Conservation (phyloP, 129 eudicot species). For the Helianthus annuus region DNA sequence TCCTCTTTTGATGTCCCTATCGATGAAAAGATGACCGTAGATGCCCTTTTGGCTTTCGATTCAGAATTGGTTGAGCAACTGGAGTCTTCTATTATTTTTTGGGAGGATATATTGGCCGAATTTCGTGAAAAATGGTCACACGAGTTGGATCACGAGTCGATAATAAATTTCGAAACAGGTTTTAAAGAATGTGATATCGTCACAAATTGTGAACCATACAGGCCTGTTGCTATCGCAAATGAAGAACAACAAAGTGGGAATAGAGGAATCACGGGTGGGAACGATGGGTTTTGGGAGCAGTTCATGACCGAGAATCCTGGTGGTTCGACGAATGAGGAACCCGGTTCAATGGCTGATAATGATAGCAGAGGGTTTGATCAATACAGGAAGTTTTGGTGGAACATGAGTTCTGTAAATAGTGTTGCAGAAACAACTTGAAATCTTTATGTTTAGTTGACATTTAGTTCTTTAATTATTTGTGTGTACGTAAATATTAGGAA, state of each 20-base stretch:
- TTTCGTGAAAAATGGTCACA: constrained; percentile 23
- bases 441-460: constrained; percentile 9
- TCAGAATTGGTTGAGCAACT: constrained; percentile 45
- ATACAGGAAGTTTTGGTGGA: constrained; percentile 62
- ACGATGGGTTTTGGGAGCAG: constrained; percentile 46
- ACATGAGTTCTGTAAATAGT: constrained; percentile 49
- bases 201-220: constrained; percentile 43
- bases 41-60: constrained; percentile 44
- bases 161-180: constrained; percentile 41
- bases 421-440: constrained; percentile 59
- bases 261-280: constrained; percentile 35
- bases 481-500: neutral
- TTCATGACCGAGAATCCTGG: constrained; percentile 39
- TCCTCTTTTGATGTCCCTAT: constrained; percentile 27
- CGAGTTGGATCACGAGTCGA: constrained; percentile 42
- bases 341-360: constrained; percentile 34
- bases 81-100: constrained; percentile 56
- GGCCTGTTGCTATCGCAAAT: constrained; percentile 11
- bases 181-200: constrained; percentile 39
- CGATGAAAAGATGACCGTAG: constrained; percentile 31
- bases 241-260: constrained; percentile 41
- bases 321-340: neutral
- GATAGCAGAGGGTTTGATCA: constrained; percentile 49
- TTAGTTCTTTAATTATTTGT: neutral
- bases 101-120: constrained; percentile 56